Evolutionary conservation across 805 yeast genomes (phyloP).

Genomic region (Monosporozyma servazzii): DNA sequence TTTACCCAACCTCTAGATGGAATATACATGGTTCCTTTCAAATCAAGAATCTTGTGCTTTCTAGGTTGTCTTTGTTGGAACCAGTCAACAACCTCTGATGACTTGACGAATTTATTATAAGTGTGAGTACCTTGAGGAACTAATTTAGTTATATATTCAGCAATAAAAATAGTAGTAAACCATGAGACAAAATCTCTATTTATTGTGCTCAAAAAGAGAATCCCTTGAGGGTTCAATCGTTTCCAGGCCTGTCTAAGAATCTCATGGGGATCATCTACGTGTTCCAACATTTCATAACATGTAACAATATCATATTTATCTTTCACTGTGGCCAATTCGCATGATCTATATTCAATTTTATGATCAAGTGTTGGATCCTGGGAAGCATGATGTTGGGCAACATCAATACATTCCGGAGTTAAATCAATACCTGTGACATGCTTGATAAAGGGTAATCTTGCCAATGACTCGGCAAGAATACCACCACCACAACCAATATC

Average conservation of each 20-base stretch:
- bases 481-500: slow-evolving; percentile 99
- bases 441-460: slow-evolving; percentile 55
- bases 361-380: slow-evolving; percentile 54
- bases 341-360: slow-evolving; percentile 52
- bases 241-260: slow-evolving; percentile 60
- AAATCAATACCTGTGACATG: slow-evolving; percentile 77
- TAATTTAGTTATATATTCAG: slow-evolving; percentile 65
- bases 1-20: slow-evolving; percentile 84
- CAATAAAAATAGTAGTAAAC: slow-evolving; percentile 88
- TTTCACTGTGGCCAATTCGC: slow-evolving; percentile 48
- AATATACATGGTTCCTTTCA: slow-evolving; percentile 73
- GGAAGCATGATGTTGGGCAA: slow-evolving; percentile 60
- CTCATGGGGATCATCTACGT: slow-evolving; percentile 75
- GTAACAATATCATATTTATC: slow-evolving; percentile 69
- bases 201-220: slow-evolving; percentile 81
- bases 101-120: slow-evolving; percentile 74
- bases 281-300: slow-evolving; percentile 91
- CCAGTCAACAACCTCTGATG: slow-evolving; percentile 62
- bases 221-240: slow-evolving; percentile 62
- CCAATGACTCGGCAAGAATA: slow-evolving; percentile 75
- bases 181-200: slow-evolving; percentile 81
- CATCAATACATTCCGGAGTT: slow-evolving; percentile 70
- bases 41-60: slow-evolving; percentile 49
- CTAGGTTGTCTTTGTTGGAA: slow-evolving; percentile 35
- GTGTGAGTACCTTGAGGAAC: slow-evolving; percentile 95